phyloP scores from a whole-genome alignment of 176 grass and related monocot genomes.

The Oryza australiensis region DNA sequence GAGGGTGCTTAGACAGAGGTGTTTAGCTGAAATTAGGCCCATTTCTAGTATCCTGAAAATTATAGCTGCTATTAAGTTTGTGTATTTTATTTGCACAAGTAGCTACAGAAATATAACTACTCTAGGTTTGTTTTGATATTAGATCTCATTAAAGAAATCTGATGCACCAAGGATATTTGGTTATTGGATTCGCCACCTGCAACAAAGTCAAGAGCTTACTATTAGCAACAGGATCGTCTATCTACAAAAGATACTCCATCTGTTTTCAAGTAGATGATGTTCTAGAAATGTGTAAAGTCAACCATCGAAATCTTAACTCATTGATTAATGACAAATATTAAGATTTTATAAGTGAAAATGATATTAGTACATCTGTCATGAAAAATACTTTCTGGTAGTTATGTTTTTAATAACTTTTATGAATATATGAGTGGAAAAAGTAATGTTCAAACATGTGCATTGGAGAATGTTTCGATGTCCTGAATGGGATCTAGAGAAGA shows the following conservation, averaged over 20 bases:
- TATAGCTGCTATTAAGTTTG: conserved; percentile 12
- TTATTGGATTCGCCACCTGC: conserved; percentile 96
- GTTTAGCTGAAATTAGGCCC: not conserved
- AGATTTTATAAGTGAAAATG: not conserved
- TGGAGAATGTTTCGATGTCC: not conserved
- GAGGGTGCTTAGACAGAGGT: not conserved
- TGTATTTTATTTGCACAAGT: not conserved
- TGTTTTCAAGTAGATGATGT: not conserved
- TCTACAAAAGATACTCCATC: not conserved
- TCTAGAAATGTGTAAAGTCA: not conserved
- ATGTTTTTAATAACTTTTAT: too few species aligned
- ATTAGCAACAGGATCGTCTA: not conserved
- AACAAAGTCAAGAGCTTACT: conserved; percentile 2
- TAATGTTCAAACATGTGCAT: too few species aligned
- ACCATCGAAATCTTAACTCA: not conserved
- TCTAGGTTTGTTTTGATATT: conserved; percentile 14
- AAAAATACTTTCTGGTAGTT: not conserved
- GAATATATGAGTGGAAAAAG: too few species aligned
- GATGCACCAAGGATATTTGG: conserved; percentile 81
- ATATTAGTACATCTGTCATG: not conserved
- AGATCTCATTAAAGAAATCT: not conserved
- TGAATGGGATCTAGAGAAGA: too few species aligned
- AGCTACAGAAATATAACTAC: not conserved
- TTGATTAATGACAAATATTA: not conserved
- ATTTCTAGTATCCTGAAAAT: not conserved